Evolutionary conservation across 2,329 filamentous ascomycete genomes (phyloP).

Genomic region (Blastomyces parvus): DNA sequence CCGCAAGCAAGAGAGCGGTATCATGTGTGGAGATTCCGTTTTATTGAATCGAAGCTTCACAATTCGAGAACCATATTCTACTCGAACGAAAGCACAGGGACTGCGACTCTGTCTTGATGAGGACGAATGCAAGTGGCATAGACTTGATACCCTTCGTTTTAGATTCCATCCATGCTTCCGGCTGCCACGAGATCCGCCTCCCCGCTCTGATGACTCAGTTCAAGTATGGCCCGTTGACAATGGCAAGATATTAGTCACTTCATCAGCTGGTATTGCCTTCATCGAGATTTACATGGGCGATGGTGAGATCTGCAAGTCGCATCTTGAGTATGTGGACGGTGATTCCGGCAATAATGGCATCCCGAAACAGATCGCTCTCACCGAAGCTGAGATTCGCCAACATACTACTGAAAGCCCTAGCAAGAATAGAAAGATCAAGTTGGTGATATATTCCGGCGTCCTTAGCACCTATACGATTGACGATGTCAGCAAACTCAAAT

Average conservation of each 20-base stretch:
- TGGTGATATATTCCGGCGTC: slow-evolving; percentile 67
- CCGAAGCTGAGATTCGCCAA: slow-evolving; percentile 63
- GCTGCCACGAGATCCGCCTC: slow-evolving; percentile 61
- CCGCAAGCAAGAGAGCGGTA: slow-evolving; percentile 77
- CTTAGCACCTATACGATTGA: slow-evolving; percentile 65
- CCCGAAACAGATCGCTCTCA: slow-evolving; percentile 63
- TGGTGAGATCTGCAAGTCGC: slow-evolving; percentile 66
- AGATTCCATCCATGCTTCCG: slow-evolving; percentile 84
- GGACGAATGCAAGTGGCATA: slow-evolving; percentile 87
- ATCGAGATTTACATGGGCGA: slow-evolving; percentile 76
- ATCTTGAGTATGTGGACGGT: slow-evolving; percentile 67
- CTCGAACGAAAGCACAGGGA: slow-evolving; percentile 74
- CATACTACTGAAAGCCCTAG: slow-evolving; percentile 63
- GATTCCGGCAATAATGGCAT: slow-evolving; percentile 47
- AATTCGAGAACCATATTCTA: slow-evolving; percentile 73
- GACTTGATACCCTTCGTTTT: slow-evolving; percentile 80
- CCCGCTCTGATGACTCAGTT: slow-evolving; percentile 61
- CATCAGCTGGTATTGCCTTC: slow-evolving; percentile 72
- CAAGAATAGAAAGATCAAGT: slow-evolving; percentile 55
- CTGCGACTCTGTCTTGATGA: slow-evolving; percentile 59
- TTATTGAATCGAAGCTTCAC: slow-evolving; percentile 75
- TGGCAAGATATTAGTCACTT: slow-evolving; percentile 64
- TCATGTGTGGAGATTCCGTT: slow-evolving; percentile 87
- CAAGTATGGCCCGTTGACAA: slow-evolving; percentile 80
- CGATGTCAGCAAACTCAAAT: slow-evolving; percentile 62